Conservation (phyloP, 768 basidiomycete species). For the Chiua virens region DNA sequence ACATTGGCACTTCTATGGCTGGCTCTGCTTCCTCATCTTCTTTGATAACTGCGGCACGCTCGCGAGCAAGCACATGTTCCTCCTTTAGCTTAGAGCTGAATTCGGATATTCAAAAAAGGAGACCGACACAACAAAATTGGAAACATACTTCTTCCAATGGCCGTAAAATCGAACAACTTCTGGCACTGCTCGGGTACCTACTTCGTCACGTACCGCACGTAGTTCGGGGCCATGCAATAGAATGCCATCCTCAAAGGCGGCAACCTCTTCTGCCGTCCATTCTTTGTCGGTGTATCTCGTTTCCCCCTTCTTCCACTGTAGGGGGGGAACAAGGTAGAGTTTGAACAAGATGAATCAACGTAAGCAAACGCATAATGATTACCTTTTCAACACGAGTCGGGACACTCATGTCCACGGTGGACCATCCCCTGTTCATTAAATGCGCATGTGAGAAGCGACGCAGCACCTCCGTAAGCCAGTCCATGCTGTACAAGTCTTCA, state of each 20-base stretch:
- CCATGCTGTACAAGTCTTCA: conserved; percentile 60
- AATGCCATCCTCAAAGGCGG: conserved; percentile 77
- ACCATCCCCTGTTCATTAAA: conserved; percentile 53
- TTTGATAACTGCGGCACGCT: conserved; percentile 33
- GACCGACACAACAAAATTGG: conserved; percentile 1
- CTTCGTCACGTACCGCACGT: conserved; percentile 72
- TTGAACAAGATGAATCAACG: conserved; percentile 9
- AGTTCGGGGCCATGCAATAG: conserved; percentile 75
- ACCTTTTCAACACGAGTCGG: conserved; percentile 67
- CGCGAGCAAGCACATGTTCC: conserved; percentile 56
- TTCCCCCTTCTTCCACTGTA: conserved; percentile 74
- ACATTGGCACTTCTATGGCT: conserved; percentile 30
- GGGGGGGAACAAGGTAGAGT: conserved; percentile 1
- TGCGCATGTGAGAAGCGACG: conserved; percentile 72
- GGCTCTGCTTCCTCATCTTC: conserved; percentile 27
- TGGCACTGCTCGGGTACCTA: conserved; percentile 63
- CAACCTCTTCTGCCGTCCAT: conserved; percentile 68
- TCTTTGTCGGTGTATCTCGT: conserved; percentile 65
- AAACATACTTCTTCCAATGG: conserved; percentile 77
- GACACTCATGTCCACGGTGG: conserved; percentile 63
- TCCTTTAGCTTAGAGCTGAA: conserved; percentile 65
- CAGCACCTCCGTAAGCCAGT: conserved; percentile 78
- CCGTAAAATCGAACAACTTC: conserved; percentile 86
- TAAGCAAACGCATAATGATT: conserved; percentile 8
- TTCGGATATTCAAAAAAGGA: conserved; percentile 8